Percentiles rank a stretch among this genome's conserved stretches.
Evolutionary conservation across 345 rosid species (phyloP).

Genomic region (Eucalyptus sp.): DNA sequence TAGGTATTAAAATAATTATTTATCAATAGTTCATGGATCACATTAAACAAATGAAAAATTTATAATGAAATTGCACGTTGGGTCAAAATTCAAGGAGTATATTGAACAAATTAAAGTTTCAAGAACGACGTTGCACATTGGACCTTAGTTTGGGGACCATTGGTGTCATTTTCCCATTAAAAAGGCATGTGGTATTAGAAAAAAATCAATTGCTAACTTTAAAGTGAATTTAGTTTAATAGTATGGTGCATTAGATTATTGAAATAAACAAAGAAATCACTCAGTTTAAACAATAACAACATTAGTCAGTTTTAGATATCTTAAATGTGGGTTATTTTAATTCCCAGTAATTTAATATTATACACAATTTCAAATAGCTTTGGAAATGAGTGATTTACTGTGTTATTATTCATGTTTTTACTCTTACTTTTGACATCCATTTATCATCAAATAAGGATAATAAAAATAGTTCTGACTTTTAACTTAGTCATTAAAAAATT

Average conservation of each 20-base stretch:
- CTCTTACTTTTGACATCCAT: background rate
- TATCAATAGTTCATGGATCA: rapidly evolving
- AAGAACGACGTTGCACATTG: rapidly evolving
- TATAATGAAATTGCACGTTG: rapidly evolving
- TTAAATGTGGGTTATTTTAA: background rate
- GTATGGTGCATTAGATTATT: background rate
- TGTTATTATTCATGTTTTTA: background rate
- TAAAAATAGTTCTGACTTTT: no score
- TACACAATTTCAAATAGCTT: background rate
- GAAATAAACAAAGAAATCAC: background rate
- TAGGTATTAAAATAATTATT: rapidly evolving
- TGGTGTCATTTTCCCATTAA: rapidly evolving
- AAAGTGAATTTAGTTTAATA: no score
- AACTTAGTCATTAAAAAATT: no score
- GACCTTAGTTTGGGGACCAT: rapidly evolving
- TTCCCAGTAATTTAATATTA: background rate
- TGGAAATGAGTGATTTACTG: background rate
- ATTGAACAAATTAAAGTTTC: no score
- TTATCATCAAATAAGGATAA: no score
- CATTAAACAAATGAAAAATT: no score
- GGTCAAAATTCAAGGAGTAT: no score
- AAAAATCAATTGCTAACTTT: no score
- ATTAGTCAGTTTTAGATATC: background rate
- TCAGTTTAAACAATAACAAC: background rate
- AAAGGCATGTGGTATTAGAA: no score